Base-by-base conservation (phyloP, 2,329 filamentous ascomycete genomes). In the Onygena corvina region DNA sequence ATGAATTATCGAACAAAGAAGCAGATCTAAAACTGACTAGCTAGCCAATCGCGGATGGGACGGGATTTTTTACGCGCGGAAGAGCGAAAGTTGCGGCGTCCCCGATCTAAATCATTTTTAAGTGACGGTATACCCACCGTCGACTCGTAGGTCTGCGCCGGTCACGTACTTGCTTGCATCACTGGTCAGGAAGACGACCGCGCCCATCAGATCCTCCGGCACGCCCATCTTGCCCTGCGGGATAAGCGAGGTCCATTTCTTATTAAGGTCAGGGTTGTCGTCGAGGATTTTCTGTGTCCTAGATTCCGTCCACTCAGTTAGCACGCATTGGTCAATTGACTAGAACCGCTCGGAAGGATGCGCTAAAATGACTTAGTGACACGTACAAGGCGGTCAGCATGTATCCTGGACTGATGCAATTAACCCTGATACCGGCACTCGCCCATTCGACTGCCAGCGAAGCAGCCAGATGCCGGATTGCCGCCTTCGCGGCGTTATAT, bases 361-460 rank as follows among this genome's bases (percentile, higher is more conserved):
- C n/a, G n/a, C 4, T 4, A 23, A 16, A 42, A 49, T 45, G 29
- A 40, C 30, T 33, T 71, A 20, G 23, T 23, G n/a, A 52, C 5
- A 71, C 84, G 78, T 75, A 90, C 84, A 95, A 71, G 51, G 88
- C 85, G 12, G 90, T 95, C 57, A 94, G 72, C 90, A 96, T 96
- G 69, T 96, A 96, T 38, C 92, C 90, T 0, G 90, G 90, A 25
- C 83, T 88, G 64, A 96, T 92, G 68, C 86, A 92, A 72, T 96
- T 96, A 57, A 96, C 90, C 30, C 90, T 80, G 62, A 96, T 94
- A 57, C 83, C 83, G 31, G 83, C 80, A 57, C 81, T 76, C 0
- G 90, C 88, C 90, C 92, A 96, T 68, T 96, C 92, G 46, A 95
- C 89, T 30, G 89, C 89, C 59, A 95, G 75, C 56, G 84, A 92